Conservation (phyloP, 2,329 filamentous ascomycete genomes). For the Tolypocladium tropicale region DNA sequence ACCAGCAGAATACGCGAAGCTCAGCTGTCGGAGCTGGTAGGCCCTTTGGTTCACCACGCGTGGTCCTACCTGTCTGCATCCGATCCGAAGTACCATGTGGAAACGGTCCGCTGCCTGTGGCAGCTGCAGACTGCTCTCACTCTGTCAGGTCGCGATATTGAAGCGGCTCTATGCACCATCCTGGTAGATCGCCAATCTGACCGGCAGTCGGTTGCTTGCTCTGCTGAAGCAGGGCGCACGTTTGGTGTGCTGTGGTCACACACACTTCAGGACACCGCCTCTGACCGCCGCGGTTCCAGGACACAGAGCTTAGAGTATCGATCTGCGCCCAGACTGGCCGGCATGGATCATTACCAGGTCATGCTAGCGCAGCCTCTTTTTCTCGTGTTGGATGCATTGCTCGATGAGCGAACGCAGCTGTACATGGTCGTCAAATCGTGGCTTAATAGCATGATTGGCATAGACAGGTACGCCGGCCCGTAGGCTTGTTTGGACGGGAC, state of each 20-base stretch:
- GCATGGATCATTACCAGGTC: constrained; percentile 54
- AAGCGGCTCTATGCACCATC: constrained; percentile 63
- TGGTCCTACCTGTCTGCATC: constrained; percentile 77
- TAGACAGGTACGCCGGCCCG: constrained; percentile 44
- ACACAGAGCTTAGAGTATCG: constrained; percentile 25
- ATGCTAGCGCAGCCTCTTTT: constrained; percentile 77
- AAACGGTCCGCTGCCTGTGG: constrained; percentile 80
- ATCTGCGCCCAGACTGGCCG: constrained; percentile 33
- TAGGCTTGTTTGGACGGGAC: not conserved
- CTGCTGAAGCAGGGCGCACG: constrained; percentile 53
- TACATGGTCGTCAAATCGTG: constrained; percentile 72
- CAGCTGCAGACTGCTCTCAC: constrained; percentile 67
- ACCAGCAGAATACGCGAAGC: constrained; percentile 38
- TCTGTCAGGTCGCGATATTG: constrained; percentile 59
- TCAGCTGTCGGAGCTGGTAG: constrained; percentile 53
- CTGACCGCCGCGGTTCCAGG: constrained; percentile 41
- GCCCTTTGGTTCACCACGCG: constrained; percentile 57
- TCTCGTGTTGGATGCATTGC: constrained; percentile 67
- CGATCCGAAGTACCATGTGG: constrained; percentile 87
- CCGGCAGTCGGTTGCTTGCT: constrained; percentile 13
- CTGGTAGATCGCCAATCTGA: constrained; percentile 44
- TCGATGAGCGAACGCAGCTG: constrained; percentile 61
- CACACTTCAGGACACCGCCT: constrained; percentile 50
- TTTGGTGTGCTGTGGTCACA: constrained; percentile 80
- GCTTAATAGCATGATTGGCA: constrained; percentile 58